Base-by-base conservation (phyloP, 306 rosid species). In the Quercus rubra region DNA sequence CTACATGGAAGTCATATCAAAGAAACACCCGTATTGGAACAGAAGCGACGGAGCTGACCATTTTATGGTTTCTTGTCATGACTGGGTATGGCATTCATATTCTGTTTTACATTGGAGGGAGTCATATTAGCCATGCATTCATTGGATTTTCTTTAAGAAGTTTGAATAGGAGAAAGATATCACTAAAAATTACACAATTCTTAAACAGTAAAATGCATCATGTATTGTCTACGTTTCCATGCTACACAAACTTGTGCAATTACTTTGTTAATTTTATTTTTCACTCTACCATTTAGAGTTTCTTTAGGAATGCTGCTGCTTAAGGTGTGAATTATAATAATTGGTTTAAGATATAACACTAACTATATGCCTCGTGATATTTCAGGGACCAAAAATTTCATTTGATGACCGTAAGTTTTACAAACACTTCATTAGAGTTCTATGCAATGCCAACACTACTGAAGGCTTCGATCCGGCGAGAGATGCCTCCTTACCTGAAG, bases 51-150 rank as follows among this genome's bases (percentile, higher is more conserved):
- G 79, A 1, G 79, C 79, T 55, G 82, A 83, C 76, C 86, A 78
- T 74, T 78, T 82, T 70, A 17, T 78, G 4, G 67, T 78, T 9
- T 84, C 81, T 66, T 84, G 81, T 83, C 84, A 84, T 9, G 84
- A 83, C 28, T 84, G 84, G 84, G 81, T 71, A 35, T 25, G 57
- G 54, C 2, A 49, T 49, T 38, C 6, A 14, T 70, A 2, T 70
- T 70, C 54, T 70, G 38, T 55, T 21, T 28, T 63, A 21, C 15
- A 63, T 63, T 63, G 54, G 54, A 49, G 54, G 54, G 17, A 49
- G 54, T 12, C 17, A 49, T 49, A 49, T 49, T 3, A 49, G 54
- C 54, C 17, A 49, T 10, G 15, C 17, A 49, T 49, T 49, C 54
- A 12, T 49, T 49, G 54, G 54, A 13, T 49, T 49, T 9, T 10